These are phyloP conservation scores for Mallotus nudiflorus DNA, from an alignment of 345 rosid genomes.

Conservation along the genomic window DNA sequence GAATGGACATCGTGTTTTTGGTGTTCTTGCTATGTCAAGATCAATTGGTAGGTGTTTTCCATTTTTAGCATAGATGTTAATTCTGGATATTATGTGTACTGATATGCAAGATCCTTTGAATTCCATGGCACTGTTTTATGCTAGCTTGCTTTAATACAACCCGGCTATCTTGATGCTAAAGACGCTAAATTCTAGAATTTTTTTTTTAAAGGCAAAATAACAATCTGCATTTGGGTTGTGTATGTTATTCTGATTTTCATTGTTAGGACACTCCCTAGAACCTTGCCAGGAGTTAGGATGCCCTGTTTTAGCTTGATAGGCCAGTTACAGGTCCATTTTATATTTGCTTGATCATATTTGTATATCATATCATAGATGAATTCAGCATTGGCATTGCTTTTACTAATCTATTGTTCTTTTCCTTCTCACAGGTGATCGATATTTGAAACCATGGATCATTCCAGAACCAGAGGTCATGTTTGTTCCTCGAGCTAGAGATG, in stretches of 20 bases:
- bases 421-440: constrained; percentile 25
- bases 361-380: not conserved
- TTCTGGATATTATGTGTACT: not conserved
- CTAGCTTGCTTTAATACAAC: not conserved
- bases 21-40: constrained; percentile 34
- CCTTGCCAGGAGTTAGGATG: too few species aligned
- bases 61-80: not conserved
- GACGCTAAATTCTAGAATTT: not conserved
- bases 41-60: constrained; percentile 22
- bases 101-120: not conserved
- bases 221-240: not conserved
- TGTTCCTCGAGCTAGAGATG: constrained; percentile 31
- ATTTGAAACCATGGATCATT: constrained; percentile 31
- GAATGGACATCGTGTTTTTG: constrained; percentile 32
- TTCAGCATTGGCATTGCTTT: not conserved
- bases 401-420: not conserved
- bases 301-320: not conserved
- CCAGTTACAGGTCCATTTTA: not conserved
- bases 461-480: constrained; percentile 34
- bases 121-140: not conserved
- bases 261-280: not conserved
- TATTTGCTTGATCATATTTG: not conserved
- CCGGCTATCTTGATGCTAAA: not conserved
- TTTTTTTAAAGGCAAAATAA: not conserved
- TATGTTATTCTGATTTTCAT: not conserved